These are phyloP conservation scores for Neofusicoccum laricinum DNA, from an alignment of 2,329 filamentous ascomycete species.

Conservation along the genomic window DNA sequence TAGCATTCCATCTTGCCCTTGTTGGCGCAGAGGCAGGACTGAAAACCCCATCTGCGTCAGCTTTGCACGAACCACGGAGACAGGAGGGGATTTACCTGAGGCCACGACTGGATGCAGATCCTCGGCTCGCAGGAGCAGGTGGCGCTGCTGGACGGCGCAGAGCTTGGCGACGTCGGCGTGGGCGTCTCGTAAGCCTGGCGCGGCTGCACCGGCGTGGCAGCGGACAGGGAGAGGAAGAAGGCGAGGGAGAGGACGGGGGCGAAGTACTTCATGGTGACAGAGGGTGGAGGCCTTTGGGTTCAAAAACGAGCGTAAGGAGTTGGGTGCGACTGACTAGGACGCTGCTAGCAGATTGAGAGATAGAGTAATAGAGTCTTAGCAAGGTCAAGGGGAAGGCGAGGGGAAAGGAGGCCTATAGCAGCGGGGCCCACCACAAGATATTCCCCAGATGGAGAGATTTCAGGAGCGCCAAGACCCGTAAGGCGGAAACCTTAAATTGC, in stretches of 20 bases:
- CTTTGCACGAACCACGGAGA: not conserved
- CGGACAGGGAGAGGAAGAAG: not conserved
- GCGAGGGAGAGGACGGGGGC: not conserved
- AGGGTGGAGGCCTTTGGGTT: not conserved
- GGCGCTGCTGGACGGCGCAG: not conserved
- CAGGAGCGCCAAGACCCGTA: conserved; percentile 9
- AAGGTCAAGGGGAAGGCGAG: not conserved
- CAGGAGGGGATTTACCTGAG: not conserved
- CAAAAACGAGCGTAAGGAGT: not conserved
- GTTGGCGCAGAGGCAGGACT: conserved; percentile 15
- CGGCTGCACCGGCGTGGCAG: not conserved
- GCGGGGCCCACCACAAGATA: not conserved
- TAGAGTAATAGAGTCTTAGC: not conserved
- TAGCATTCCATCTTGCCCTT: conserved; percentile 13
- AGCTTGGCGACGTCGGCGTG: not conserved
- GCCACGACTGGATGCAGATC: conserved; percentile 15
- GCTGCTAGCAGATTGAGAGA: not conserved
- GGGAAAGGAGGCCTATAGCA: not conserved
- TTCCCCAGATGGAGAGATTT: conserved; percentile 7
- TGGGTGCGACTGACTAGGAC: not conserved
- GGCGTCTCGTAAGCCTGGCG: not conserved
- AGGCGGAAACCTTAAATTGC: conserved; percentile 5
- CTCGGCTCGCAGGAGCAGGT: conserved; percentile 14
- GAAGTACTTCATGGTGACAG: conserved; percentile 11
- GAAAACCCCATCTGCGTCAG: not conserved